Evolutionary conservation across 768 basidiomycete genomes (phyloP).

Genomic region (Leucocoprinus sp.): DNA sequence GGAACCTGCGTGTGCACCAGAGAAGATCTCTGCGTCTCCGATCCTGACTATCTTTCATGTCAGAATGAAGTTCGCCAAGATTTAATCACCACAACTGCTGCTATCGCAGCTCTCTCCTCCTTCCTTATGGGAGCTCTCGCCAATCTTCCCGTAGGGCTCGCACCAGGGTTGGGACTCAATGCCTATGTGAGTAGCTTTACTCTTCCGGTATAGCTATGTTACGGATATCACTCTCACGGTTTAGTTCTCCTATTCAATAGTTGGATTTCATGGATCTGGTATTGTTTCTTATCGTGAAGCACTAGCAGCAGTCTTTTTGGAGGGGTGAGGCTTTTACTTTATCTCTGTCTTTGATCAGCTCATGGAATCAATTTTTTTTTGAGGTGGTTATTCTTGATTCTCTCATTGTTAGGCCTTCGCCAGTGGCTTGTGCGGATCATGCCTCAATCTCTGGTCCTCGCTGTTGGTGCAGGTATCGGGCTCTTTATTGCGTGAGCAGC

Average conservation of each 20-base stretch:
- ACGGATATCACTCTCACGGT: background rate
- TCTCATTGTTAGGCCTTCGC: conserved; percentile 76
- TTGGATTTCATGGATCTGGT: conserved; percentile 74
- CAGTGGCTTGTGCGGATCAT: conserved; percentile 87
- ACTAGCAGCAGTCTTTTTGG: conserved; percentile 78
- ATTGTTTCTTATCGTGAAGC: conserved; percentile 73
- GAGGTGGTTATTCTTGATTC: conserved; percentile 75
- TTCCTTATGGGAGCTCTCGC: conserved; percentile 80
- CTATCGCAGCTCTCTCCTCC: conserved; percentile 64
- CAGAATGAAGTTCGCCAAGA: conserved; percentile 59
- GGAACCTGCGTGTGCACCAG: conserved; percentile 74
- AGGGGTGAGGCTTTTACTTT: conserved; percentile 47
- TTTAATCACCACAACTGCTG: conserved; percentile 77
- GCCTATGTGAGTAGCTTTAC: conserved; percentile 50
- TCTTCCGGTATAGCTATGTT: background rate
- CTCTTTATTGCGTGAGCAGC: conserved; percentile 71
- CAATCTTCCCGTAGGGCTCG: conserved; percentile 85
- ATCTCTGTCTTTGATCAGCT: background rate
- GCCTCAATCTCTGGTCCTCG: conserved; percentile 79
- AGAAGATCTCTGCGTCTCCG: conserved; percentile 43
- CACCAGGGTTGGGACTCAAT: conserved; percentile 78
- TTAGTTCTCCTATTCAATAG: conserved; percentile 82
- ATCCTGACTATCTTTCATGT: conserved; percentile 49
- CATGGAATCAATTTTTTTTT: background rate
- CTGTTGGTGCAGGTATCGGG: conserved; percentile 83